Evolutionary conservation across 768 basidiomycete species (phyloP).

Genomic region (Boletus edulis): DNA sequence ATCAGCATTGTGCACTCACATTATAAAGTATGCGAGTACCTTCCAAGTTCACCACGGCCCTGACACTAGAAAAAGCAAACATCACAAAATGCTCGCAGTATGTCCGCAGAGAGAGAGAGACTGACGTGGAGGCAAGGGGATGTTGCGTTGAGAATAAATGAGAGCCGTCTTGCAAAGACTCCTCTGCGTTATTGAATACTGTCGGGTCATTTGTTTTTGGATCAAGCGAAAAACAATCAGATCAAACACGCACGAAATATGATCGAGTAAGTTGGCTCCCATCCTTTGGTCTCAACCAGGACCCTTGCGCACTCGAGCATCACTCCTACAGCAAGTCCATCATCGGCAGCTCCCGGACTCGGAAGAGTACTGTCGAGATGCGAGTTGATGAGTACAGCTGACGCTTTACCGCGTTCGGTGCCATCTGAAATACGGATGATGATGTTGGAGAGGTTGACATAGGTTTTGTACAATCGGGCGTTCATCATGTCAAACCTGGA

Average conservation of each 20-base stretch:
- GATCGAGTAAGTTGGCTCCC: constrained; percentile 73
- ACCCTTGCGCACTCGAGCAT: constrained; percentile 91
- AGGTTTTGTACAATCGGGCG: constrained; percentile 80
- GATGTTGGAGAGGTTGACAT: constrained; percentile 85
- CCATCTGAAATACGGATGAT: constrained; percentile 83
- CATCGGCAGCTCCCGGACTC: constrained; percentile 86
- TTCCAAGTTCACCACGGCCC: constrained; percentile 89
- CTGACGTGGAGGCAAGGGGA: constrained; percentile 65
- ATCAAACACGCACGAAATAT: constrained; percentile 66
- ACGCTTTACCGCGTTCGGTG: constrained; percentile 65
- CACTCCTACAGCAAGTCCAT: constrained; percentile 83
- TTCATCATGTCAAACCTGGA: constrained; percentile 90
- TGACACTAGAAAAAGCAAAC: constrained; percentile 50
- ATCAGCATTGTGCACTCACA: constrained; percentile 2
- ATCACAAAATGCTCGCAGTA: neutral
- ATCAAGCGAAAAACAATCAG: neutral
- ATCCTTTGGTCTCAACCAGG: constrained; percentile 57
- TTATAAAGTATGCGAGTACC: constrained; percentile 38
- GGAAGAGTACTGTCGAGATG: constrained; percentile 92
- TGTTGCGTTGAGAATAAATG: constrained; percentile 94
- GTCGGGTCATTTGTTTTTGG: neutral
- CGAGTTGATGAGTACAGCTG: constrained; percentile 84
- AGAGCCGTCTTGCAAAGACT: constrained; percentile 91
- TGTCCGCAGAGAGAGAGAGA: constrained; percentile 13
- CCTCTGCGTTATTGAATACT: constrained; percentile 97